Evolutionary conservation across 2,329 filamentous ascomycete genomes (phyloP), one percentile per base, ranked within the genome.

Genomic region (Cordyceps tenuipes): DNA sequence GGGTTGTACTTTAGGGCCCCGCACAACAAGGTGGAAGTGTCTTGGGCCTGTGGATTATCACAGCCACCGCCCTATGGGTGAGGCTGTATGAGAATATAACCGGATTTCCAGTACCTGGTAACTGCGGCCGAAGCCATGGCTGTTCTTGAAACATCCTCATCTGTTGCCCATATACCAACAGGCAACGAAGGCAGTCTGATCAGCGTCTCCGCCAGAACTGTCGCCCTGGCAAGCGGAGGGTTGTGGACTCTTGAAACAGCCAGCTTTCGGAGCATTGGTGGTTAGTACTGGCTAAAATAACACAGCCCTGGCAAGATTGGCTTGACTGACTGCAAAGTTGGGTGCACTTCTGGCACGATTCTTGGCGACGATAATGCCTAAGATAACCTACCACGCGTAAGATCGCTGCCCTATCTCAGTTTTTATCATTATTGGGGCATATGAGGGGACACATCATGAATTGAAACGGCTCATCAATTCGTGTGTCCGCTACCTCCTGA

Each of bases 101-200:
- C 29, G 29, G 29, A 46, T 21, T 15, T 31, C 34, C 26, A 21
- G n/a, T 36, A 23, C 10, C 31, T 15, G 6, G 31, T 36, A 17
- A 39, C 19, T 19, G 26, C 17, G 7, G 47, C 29, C 51, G 46
- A 34, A 44, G 34, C 44, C 10, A n/a, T 51, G 56, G 34, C 47
- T 57, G 44, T 23, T 17, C 23, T 51, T 58, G 56, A 51, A 58
- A 58, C 56, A 51, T 17, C 15, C 56, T 51, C 56, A 58, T 51
- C 39, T 58, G 36, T 58, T 17, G n/a, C 34, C 50, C 15, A 1
- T 26, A 57, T 17, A 21, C 49, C 5, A 29, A 5, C 7, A 31
- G 46, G 34, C 50, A 46, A 57, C 55, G 55, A 57, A 36, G 29
- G 56, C 48, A 39, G 21, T 43, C 36, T 23, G 36, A 58, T 58